A percentile compares a stretch with the other conserved stretches of the same genome.
Evolutionary conservation across 495 filamentous ascomycete species (phyloP).

Genomic region (Aspergillus conjunctus): DNA sequence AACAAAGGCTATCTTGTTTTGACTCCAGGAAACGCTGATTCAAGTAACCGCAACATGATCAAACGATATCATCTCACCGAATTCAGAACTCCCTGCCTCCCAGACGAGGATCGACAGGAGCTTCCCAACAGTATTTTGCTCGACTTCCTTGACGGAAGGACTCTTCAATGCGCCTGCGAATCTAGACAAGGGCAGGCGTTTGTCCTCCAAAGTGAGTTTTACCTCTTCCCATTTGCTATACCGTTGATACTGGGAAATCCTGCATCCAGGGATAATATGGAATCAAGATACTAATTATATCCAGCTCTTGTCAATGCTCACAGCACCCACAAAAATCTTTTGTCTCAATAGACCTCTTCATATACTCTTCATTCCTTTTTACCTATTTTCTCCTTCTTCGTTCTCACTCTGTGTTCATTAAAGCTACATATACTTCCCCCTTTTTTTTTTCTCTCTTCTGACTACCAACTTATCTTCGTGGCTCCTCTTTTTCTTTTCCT

Average conservation of each 20-base stretch:
- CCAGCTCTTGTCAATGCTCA: slow-evolving; percentile 25
- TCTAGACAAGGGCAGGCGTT: slow-evolving; percentile 70
- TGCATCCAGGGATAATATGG: too few species aligned
- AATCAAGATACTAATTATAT: slow-evolving; percentile 15
- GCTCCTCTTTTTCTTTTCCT: slow-evolving; percentile 10
- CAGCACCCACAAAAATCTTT: slow-evolving; percentile 21
- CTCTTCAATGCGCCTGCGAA: slow-evolving; percentile 83
- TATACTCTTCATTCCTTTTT: slow-evolving; percentile 14
- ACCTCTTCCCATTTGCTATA: not conserved
- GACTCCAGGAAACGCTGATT: slow-evolving; percentile 52
- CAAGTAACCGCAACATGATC: slow-evolving; percentile 54
- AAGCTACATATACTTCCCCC: slow-evolving; percentile 11
- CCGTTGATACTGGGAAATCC: too few species aligned
- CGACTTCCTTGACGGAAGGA: slow-evolving; percentile 81
- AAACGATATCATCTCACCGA: slow-evolving; percentile 82
- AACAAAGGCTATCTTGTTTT: slow-evolving; percentile 75
- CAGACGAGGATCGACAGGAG: slow-evolving; percentile 87
- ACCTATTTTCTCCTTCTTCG: slow-evolving; percentile 11
- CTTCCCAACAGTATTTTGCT: slow-evolving; percentile 83
- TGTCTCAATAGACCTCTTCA: slow-evolving; percentile 19
- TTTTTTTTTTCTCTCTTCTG: slow-evolving; percentile 6
- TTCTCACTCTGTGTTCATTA: slow-evolving; percentile 5
- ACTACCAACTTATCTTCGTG: not conserved
- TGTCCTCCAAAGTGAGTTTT: slow-evolving; percentile 63
- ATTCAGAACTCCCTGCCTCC: slow-evolving; percentile 74